Base-by-base conservation (phyloP, 2,329 filamentous ascomycete species). In the Furcasterigmium sp. region DNA sequence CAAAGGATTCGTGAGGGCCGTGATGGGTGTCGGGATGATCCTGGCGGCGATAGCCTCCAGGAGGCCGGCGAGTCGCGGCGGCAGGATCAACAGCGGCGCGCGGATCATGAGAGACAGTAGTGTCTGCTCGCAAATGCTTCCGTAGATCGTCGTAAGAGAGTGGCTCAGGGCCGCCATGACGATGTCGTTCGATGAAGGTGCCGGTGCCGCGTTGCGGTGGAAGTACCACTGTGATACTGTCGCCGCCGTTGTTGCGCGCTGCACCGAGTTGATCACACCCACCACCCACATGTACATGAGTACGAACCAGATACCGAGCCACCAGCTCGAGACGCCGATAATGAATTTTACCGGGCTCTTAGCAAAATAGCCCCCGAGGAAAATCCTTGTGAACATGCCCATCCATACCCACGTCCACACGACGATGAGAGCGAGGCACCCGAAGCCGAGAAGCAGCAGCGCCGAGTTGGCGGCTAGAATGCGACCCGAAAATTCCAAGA, bases 161-260 rank as follows among this genome's bases (percentile, higher is more conserved):
- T 98, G 93, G 39, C 75, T 73, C 36, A 95, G 71, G 13, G 91
- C 91, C 7, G 91, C 91, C 48, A 80, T 73, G 20, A 97, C 89
- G 38, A 97, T 85, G 43, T 91, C 84, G 44, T 77, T 75, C 1
- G 89, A 91, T 1, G 87, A 82, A 3, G 90, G 83, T 8, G 84
- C 74, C 5, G 91, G 89, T 10, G 83, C 78, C 5, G 83, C 82
- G 54, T 94, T 86, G 49, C 93, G 88, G 64, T 97, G 91, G 64
- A 97, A 98, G 65, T 98, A 98, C 93, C 93, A 98, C 64, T 98
- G 93, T 32, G 89, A 95, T 19, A 97, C 91, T 1, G 91, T 95
- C 10, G 93, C 93, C 19, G 90, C 91, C 13, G 91, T 95, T 14
- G 91, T 93, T 18, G 88, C 84, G 46, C 93, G 84, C 62, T 98